Percentiles rank a stretch among this genome's conserved stretches.
phyloP scores from a whole-genome alignment of 2,329 filamentous ascomycete species.

The Microdochium paspali region DNA sequence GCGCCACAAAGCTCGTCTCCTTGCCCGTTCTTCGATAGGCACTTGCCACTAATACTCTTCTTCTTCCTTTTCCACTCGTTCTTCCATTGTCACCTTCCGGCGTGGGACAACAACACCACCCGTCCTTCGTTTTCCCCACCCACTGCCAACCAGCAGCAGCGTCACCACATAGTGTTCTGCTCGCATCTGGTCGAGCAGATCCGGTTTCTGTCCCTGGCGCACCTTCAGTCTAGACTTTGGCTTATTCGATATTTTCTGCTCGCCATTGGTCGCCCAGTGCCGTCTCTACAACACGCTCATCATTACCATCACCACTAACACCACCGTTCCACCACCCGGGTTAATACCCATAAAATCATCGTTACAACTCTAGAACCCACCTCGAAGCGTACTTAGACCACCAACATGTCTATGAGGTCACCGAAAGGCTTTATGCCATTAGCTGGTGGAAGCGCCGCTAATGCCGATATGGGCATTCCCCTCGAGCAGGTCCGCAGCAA shows the following conservation, averaged over 20 bases:
- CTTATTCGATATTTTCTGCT: not conserved
- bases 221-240: not conserved
- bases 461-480: conserved; percentile 35
- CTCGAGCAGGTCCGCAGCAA: conserved; percentile 46
- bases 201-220: not conserved
- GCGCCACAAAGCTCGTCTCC: no score
- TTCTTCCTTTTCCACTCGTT: not conserved
- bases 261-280: not conserved
- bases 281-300: no score
- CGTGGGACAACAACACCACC: not conserved
- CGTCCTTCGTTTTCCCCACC: not conserved
- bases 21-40: no score
- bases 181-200: conserved; percentile 1
- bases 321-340: no score
- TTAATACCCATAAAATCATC: no score
- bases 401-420: not conserved
- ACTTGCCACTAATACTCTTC: no score
- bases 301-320: no score
- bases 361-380: no score
- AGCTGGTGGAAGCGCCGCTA: not conserved
- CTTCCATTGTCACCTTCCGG: not conserved
- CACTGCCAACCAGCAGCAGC: not conserved
- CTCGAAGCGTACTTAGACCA: no score
- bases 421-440: conserved; percentile 11
- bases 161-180: not conserved